phyloP scores from a whole-genome alignment of 2,329 filamentous ascomycete species.

The Cladosporium oxysporum region DNA sequence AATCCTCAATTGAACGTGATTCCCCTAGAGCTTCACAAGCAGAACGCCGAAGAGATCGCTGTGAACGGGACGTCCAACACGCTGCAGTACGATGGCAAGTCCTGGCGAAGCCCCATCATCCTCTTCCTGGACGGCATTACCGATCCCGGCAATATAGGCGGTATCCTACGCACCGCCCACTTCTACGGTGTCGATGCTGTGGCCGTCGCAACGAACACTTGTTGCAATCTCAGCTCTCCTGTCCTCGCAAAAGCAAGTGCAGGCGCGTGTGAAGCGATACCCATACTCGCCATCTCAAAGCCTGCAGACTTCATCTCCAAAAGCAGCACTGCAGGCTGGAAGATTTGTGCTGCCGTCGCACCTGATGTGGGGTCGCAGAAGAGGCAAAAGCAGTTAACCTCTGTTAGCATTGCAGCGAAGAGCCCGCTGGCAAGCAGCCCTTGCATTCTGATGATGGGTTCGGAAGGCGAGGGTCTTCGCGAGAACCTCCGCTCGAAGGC shows the following conservation, averaged over 20 bases:
- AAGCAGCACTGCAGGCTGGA: slow-evolving; percentile 75
- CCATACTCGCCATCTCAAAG: slow-evolving; percentile 68
- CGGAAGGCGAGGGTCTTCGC: slow-evolving; percentile 75
- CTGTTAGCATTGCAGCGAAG: slow-evolving; percentile 23
- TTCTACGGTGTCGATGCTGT: slow-evolving; percentile 90
- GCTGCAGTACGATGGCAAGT: slow-evolving; percentile 49
- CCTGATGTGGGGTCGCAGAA: slow-evolving; percentile 32
- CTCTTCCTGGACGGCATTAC: slow-evolving; percentile 71
- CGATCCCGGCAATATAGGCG: slow-evolving; percentile 88
- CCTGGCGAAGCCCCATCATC: slow-evolving; percentile 66
- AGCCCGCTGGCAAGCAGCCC: slow-evolving; percentile 52
- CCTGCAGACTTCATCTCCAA: slow-evolving; percentile 68
- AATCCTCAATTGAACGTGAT: slow-evolving; percentile 51
- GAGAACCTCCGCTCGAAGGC: slow-evolving; percentile 64
- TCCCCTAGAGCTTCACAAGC: slow-evolving; percentile 61
- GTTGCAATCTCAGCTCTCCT: slow-evolving; percentile 72
- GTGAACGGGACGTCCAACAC: slow-evolving; percentile 68
- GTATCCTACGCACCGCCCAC: slow-evolving; percentile 81
- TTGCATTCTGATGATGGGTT: slow-evolving; percentile 78
- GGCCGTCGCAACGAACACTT: slow-evolving; percentile 69
- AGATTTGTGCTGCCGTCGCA: slow-evolving; percentile 72
- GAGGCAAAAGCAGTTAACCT: slow-evolving; percentile 19
- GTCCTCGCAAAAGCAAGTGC: slow-evolving; percentile 84
- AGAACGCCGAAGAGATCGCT: slow-evolving; percentile 67
- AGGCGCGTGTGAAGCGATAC: slow-evolving; percentile 80